A percentile compares a stretch with the other conserved stretches of the same genome.
phyloP scores from a whole-genome alignment of 345 rosid genomes.

The Turnera subulata region DNA sequence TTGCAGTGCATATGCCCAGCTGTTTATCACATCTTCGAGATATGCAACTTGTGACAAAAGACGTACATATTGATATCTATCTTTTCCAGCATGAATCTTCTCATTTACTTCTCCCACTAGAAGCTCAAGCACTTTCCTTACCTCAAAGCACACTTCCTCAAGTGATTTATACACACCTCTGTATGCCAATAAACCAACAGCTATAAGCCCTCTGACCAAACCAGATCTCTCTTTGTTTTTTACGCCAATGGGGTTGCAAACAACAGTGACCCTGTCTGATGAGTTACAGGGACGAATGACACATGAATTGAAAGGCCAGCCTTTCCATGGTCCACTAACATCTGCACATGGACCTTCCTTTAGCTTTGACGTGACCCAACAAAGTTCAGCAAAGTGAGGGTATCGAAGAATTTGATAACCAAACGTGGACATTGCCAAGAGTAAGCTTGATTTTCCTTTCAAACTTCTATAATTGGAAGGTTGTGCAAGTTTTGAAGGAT shows the following conservation, averaged over 20 bases:
- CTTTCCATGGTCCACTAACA: constrained; percentile 78
- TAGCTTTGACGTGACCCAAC: constrained; percentile 93
- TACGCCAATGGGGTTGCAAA: constrained; percentile 41
- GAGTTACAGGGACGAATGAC: constrained; percentile 59
- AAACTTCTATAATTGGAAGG: constrained; percentile 41
- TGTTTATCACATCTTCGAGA: constrained; percentile 83
- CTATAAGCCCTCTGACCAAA: constrained; percentile 73
- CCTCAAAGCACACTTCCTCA: constrained; percentile 74
- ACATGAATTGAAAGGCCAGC: constrained; percentile 97
- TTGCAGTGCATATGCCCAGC: constrained; percentile 80
- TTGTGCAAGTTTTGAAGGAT: constrained; percentile 35
- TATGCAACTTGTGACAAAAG: constrained; percentile 90
- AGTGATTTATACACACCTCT: constrained; percentile 67
- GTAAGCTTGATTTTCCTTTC: constrained; percentile 70
- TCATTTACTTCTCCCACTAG: constrained; percentile 64
- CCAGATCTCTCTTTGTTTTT: constrained; percentile 63
- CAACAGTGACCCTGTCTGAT: constrained; percentile 37
- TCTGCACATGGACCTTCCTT: constrained; percentile 89
- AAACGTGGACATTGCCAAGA: constrained; percentile 65
- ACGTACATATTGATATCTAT: constrained; percentile 62
- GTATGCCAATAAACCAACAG: constrained; percentile 83
- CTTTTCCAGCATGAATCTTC: constrained; percentile 80
- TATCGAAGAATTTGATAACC: constrained; percentile 82
- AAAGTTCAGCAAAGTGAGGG: constrained; percentile 98
- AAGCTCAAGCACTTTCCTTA: constrained; percentile 86